These are phyloP conservation scores for Lodderomyces jiufengensis DNA, from an alignment of 1,139 yeast genomes.

Conservation along the genomic window DNA sequence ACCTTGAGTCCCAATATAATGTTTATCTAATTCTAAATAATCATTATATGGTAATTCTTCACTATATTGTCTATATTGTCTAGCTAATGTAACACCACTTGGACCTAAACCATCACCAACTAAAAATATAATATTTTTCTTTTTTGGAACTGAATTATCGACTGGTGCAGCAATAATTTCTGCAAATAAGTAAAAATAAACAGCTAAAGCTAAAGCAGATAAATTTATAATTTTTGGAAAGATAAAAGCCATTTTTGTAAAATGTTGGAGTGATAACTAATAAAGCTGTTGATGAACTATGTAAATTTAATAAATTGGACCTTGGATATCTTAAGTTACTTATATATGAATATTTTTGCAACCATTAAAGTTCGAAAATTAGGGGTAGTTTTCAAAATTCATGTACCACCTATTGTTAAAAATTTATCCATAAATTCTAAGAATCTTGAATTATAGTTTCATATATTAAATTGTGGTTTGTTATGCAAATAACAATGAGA, in stretches of 20 bases:
- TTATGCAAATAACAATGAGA: too few species aligned
- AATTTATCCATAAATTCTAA: too few species aligned
- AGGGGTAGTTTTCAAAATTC: too few species aligned
- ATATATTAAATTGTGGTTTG: too few species aligned
- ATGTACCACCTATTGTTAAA: too few species aligned
- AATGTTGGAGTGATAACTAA: too few species aligned
- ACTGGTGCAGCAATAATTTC: slow-evolving; percentile 12
- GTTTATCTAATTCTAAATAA: slow-evolving; percentile 56
- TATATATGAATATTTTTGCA: too few species aligned
- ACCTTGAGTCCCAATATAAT: slow-evolving; percentile 73
- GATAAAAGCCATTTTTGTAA: slow-evolving; percentile 9
- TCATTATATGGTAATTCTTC: slow-evolving; percentile 45
- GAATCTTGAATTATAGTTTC: too few species aligned
- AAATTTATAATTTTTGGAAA: slow-evolving; percentile 11
- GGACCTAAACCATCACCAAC: slow-evolving; percentile 95
- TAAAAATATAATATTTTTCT: slow-evolving; percentile 70
- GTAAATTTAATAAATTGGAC: too few species aligned
- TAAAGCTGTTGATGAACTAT: too few species aligned
- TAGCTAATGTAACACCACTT: slow-evolving; percentile 66
- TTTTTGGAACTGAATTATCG: slow-evolving; percentile 14
- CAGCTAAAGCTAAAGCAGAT: slow-evolving; percentile 10
- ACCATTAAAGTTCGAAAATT: too few species aligned
- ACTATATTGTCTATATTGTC: slow-evolving; percentile 62
- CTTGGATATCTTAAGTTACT: too few species aligned
- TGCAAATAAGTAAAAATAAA: slow-evolving; percentile 11